Conservation (phyloP, 768 basidiomycete genomes). For the Leccinum disarticulatum region DNA sequence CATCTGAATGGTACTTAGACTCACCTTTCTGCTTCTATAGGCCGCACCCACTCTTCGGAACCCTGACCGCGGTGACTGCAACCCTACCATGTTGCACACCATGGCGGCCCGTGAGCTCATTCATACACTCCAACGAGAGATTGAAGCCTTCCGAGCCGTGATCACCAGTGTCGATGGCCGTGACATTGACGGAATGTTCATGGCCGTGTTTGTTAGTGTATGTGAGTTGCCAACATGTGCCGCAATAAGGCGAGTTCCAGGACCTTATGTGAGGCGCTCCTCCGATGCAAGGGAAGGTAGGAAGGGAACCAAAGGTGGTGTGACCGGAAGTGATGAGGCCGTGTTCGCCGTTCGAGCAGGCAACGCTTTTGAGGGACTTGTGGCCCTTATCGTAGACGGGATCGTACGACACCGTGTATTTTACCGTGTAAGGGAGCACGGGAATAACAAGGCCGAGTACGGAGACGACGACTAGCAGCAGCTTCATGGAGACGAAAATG, state of each 20-base stretch:
- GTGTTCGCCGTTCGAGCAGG: conserved; percentile 53
- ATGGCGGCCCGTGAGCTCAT: conserved; percentile 33
- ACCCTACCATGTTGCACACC: conserved; percentile 29
- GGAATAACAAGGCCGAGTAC: conserved; percentile 10
- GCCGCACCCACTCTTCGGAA: conserved; percentile 13
- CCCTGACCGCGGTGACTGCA: conserved; percentile 21
- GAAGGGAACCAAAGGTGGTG: conserved; percentile 50
- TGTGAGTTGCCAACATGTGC: conserved; percentile 59
- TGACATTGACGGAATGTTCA: conserved; percentile 42
- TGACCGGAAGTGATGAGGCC: conserved; percentile 48
- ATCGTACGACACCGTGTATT: conserved; percentile 43
- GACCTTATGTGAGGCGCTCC: conserved; percentile 50
- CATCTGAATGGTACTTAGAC: background rate
- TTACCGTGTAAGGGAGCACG: conserved; percentile 1
- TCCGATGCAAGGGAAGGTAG: conserved; percentile 60
- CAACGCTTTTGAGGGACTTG: conserved; percentile 41
- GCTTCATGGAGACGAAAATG: conserved; percentile 12
- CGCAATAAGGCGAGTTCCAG: conserved; percentile 54
- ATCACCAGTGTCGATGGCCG: conserved; percentile 51
- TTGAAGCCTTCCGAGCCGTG: conserved; percentile 33
- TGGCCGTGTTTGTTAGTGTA: conserved; percentile 36
- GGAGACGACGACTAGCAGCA: background rate
- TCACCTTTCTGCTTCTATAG: conserved; percentile 8
- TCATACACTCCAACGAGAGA: conserved; percentile 34
- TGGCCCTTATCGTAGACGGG: conserved; percentile 45